Evolutionary conservation across 192 early-diverging fungal species (phyloP).

Genomic region (Umbelopsis ramanniana): DNA sequence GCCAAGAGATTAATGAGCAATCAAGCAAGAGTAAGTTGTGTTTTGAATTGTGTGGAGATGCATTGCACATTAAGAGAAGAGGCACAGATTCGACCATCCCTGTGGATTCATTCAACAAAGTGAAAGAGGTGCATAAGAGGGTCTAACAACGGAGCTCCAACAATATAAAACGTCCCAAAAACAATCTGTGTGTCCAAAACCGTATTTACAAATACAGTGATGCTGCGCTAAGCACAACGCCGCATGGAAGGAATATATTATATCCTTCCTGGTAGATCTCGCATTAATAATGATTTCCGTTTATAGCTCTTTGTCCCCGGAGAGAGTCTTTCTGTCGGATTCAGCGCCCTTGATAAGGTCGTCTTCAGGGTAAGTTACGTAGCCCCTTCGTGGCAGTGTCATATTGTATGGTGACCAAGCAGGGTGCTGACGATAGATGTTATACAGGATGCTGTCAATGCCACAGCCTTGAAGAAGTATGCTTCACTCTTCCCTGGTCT

Average conservation of each 20-base stretch:
- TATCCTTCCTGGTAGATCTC: too few species aligned
- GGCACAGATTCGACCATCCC: too few species aligned
- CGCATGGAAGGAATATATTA: too few species aligned
- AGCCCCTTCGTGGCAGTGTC: neutral
- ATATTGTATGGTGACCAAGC: neutral
- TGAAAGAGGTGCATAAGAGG: too few species aligned
- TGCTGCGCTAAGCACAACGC: too few species aligned
- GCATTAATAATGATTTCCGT: too few species aligned
- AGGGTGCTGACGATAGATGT: neutral
- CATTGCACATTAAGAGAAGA: neutral
- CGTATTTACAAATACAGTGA: too few species aligned
- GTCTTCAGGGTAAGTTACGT: constrained; percentile 76
- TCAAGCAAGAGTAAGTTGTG: constrained; percentile 70
- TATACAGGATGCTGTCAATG: constrained; percentile 71
- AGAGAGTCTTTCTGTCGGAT: constrained; percentile 63
- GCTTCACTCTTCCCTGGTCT: constrained; percentile 95
- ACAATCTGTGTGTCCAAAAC: too few species aligned
- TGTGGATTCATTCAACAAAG: too few species aligned
- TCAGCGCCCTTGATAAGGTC: constrained; percentile 77
- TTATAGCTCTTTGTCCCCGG: constrained; percentile 70
- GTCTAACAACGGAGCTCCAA: too few species aligned
- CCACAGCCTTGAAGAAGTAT: constrained; percentile 82
- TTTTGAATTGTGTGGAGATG: neutral
- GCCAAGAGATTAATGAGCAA: constrained; percentile 99
- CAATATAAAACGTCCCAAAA: too few species aligned